Base-by-base conservation (phyloP, 225 moss, liverwort and hornwort species). In the Polytrichum commune region DNA sequence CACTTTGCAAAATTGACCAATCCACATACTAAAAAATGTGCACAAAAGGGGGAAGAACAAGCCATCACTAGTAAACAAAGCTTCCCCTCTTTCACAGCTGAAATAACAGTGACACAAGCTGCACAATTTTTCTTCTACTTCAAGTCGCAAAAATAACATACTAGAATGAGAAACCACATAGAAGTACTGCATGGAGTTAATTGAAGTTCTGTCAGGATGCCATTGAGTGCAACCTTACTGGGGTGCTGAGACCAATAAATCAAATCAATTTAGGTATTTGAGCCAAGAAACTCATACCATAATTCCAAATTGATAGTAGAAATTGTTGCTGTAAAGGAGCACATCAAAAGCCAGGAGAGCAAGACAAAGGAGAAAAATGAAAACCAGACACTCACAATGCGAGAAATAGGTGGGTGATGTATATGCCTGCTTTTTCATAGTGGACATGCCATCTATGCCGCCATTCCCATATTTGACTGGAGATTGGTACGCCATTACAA, bases 381-480 rank as follows among this genome's bases (percentile, higher is more conserved):
- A 46, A 46, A 46, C 46, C 16, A 46, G 46, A 46, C 22, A 58
- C 58, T 63, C 27, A 28, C 62, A 27, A 63, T 63, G 16, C 62
- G 28, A 63, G 22, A 63, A 23, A 24, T 16, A 16, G 13, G 18
- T 16, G 16, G 22, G 9, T 63, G 46, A 46, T 16, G 46, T 13
- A 54, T 62, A 32, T 83, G 69, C 88, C 88, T 84, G 88, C 84
- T 62, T 72, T 75, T 29, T 88, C 82, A 75, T 77, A 88, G 65
- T 84, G 80, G 25, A 88, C 67, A 66, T 82, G 68, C 88, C 84
- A 88, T 33, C 75, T 81, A 73, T 82, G 79, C 27, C 79, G 79
- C 88, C 88, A 84, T 73, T 84, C 84, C 88, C 82, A 88, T 26
- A 78, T 53, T 20, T 88, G 73, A 20, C 79, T 80, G 35, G 74